Conservation (phyloP, 2,329 filamentous ascomycete genomes). For the Curvularia lunata region DNA sequence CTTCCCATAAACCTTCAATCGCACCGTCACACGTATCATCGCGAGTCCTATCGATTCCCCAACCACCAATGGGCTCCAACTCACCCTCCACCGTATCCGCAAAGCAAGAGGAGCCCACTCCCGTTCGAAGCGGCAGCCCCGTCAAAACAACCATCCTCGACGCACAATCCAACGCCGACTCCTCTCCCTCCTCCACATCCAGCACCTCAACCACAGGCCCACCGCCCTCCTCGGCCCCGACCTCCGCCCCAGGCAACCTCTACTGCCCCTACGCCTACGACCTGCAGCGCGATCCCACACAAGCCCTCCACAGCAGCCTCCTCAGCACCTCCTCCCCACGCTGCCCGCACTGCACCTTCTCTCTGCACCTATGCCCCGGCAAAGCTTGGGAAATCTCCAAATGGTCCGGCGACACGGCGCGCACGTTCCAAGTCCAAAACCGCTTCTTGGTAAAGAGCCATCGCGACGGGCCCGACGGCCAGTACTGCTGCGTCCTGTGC, state of each 20-base stretch:
- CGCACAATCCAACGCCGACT: constrained; percentile 25
- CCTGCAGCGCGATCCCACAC: constrained; percentile 38
- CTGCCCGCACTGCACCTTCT: constrained; percentile 42
- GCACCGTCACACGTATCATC: constrained; percentile 15
- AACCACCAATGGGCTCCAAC: constrained; percentile 11
- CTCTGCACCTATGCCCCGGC: constrained; percentile 41
- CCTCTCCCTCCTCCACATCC: constrained; percentile 28
- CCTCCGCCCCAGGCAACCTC: constrained; percentile 24
- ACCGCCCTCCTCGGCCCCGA: constrained; percentile 27
- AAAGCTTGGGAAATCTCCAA: constrained; percentile 48
- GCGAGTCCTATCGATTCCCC: constrained; percentile 24
- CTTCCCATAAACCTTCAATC: neutral
- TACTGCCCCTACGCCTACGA: constrained; percentile 45
- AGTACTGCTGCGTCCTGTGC: constrained; percentile 46
- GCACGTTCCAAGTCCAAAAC: constrained; percentile 44
- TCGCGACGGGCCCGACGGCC: constrained; percentile 39
- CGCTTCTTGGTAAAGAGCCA: constrained; percentile 49
- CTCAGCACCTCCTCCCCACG: constrained; percentile 32
- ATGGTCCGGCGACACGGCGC: constrained; percentile 37
- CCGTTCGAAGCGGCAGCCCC: constrained; percentile 25
- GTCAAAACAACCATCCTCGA: constrained; percentile 37
- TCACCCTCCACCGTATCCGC: constrained; percentile 36
- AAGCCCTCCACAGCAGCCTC: constrained; percentile 36
- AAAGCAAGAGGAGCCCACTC: constrained; percentile 26
- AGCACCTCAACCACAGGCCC: constrained; percentile 34